Base-by-base conservation (phyloP, 1,139 yeast species). In the Blastobotrys elegans region DNA sequence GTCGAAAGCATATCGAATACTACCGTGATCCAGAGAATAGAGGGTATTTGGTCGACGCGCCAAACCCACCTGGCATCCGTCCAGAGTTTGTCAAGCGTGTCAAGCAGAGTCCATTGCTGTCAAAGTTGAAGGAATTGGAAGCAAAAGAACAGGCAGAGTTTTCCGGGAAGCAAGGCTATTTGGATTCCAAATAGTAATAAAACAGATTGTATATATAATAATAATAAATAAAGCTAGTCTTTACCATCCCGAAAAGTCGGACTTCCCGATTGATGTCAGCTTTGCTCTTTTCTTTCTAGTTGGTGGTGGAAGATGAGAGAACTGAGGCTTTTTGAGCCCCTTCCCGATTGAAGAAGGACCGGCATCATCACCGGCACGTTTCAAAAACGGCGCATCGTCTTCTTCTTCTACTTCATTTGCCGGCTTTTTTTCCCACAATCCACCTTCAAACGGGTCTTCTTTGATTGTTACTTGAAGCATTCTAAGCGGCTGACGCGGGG, bases 1-100 rank as follows among this genome's bases (percentile, higher is more conserved):
- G 79, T 57, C 79, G 87, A 67, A 83, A 87, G 69, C 89, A 84
- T 60, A 82, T 92, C 52, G 80, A 78, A 53, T 88, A 74, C 67
- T 92, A 92, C 68, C 78, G 92, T 41, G 76, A 79, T 63, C 76
- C 77, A 5, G 81, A 74, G 33, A 81, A 80, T 62, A 77, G 89
- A 55, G 97, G 98, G 2, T 90, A 87, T 63, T 70, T 90, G 58
- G 69, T 60, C 13, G 69, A 53, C 32, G 56, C 68, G 2, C 64
- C 66, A 4, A 61, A 59, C 18, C 66, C 70, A 1, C 67, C 68
- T 22, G 53, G 53, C 24, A 56, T 65, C 52, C 62, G 62, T 57
- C 56, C 58, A n/a, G 51, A 54, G 40, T 56, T 47, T 39, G 59
- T 57, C 44, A 55, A 53, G 46, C 53, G 54, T 34, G 50, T 53